Evolutionary conservation across 495 filamentous ascomycete species (phyloP).

Genomic region (Penicillium cinerascens): DNA sequence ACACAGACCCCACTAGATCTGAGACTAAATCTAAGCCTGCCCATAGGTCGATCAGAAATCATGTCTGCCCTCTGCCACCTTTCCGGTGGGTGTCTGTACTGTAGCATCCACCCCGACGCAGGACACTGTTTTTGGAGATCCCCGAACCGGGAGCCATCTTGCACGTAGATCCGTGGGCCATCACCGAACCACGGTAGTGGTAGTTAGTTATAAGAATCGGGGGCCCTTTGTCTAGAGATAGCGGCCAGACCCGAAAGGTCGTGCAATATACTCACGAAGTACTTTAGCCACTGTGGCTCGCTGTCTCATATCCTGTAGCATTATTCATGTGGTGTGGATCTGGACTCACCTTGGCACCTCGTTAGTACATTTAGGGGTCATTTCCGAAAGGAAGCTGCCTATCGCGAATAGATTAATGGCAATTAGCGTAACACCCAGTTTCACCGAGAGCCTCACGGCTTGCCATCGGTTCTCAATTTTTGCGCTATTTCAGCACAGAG

Average conservation of each 20-base stretch:
- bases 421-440: neutral
- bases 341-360: neutral
- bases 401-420: neutral
- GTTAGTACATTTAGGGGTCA: neutral
- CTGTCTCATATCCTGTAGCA: neutral
- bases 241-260: too few species aligned
- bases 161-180: conserved; percentile 11
- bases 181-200: neutral
- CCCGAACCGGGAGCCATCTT: neutral
- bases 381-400: neutral
- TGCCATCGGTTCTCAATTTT: neutral
- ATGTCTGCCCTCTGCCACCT: too few species aligned
- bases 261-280: too few species aligned
- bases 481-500: too few species aligned
- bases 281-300: neutral
- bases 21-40: neutral
- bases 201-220: neutral
- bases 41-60: neutral
- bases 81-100: too few species aligned
- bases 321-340: neutral
- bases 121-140: neutral
- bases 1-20: conserved; percentile 7
- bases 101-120: too few species aligned
- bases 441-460: neutral
- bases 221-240: neutral